Evolutionary conservation across 306 rosid species (phyloP).

Genomic region (Psophocarpus tetragonolobus): DNA sequence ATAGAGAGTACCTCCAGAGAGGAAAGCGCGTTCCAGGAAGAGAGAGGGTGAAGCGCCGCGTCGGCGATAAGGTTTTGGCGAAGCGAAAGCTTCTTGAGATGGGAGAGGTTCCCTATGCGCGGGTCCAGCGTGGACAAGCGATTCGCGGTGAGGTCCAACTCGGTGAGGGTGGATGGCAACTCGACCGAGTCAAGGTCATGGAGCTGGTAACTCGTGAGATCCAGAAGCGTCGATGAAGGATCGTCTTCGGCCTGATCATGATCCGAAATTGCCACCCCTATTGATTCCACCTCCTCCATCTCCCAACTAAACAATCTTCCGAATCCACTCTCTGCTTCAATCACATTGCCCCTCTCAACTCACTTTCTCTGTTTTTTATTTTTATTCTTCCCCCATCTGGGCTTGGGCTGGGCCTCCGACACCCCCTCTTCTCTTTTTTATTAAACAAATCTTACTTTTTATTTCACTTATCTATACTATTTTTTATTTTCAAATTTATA

Average conservation of each 20-base stretch:
- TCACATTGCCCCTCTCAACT: not conserved
- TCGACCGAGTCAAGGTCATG: conserved; percentile 83
- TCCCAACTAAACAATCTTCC: not conserved
- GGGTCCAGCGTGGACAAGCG: conserved; percentile 74
- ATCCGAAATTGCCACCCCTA: not conserved
- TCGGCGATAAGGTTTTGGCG: conserved; percentile 86
- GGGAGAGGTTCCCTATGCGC: conserved; percentile 66
- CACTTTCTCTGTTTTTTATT: not conserved
- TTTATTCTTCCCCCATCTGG: too few species aligned
- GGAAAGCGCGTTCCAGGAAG: conserved; percentile 63
- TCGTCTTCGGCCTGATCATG: conserved; percentile 44
- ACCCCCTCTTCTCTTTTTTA: too few species aligned
- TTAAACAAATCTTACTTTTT: too few species aligned
- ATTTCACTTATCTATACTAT: too few species aligned
- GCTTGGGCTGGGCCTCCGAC: too few species aligned
- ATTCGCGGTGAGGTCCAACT: conserved; percentile 89
- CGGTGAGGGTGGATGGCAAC: conserved; percentile 64
- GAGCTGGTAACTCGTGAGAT: conserved; percentile 81
- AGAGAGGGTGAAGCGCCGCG: conserved; percentile 61
- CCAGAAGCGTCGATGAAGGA: conserved; percentile 65
- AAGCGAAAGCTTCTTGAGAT: conserved; percentile 78
- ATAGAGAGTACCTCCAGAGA: conserved; percentile 55
- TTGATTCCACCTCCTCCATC: conserved; percentile 41
- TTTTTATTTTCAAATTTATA: too few species aligned
- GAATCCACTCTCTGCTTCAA: not conserved